Conservation (phyloP, 139 green algal species). For the Tetradesmus obliquus region DNA sequence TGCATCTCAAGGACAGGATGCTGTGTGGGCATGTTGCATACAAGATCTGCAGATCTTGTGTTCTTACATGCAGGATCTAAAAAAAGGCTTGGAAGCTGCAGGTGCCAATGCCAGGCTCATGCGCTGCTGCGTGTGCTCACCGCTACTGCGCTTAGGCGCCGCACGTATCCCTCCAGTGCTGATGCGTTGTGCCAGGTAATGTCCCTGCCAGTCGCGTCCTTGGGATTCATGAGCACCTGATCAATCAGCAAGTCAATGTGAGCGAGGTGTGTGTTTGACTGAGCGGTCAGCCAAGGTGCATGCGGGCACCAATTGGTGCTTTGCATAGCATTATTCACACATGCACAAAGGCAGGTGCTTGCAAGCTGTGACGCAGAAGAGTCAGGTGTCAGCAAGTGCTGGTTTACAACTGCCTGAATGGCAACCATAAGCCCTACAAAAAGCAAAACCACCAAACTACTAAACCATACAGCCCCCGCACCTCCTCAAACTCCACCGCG, state of each 20-base stretch:
- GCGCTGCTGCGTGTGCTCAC: background rate
- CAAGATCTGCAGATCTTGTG: no score
- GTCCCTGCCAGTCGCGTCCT: conserved; percentile 74
- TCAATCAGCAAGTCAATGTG: background rate
- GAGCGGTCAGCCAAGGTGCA: no score
- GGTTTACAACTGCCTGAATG: background rate
- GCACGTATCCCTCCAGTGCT: conserved; percentile 82
- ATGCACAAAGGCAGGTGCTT: background rate
- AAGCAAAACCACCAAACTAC: no score
- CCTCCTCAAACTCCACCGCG: conserved; percentile 82
- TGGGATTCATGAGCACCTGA: conserved; percentile 78
- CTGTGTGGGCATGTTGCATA: no score
- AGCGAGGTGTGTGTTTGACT: background rate
- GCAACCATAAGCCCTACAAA: no score
- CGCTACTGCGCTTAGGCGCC: conserved; percentile 58
- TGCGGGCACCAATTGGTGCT: background rate
- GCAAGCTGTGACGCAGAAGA: background rate
- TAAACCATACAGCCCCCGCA: background rate
- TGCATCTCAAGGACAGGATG: background rate
- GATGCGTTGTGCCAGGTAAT: conserved; percentile 84
- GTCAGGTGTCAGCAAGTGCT: background rate
- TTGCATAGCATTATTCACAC: background rate
- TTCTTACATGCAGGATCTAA: no score
- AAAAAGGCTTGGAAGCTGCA: no score
- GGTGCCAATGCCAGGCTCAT: no score